Conservation (phyloP, 2,329 filamentous ascomycete genomes). For the Tolypocladium guangdongense region DNA sequence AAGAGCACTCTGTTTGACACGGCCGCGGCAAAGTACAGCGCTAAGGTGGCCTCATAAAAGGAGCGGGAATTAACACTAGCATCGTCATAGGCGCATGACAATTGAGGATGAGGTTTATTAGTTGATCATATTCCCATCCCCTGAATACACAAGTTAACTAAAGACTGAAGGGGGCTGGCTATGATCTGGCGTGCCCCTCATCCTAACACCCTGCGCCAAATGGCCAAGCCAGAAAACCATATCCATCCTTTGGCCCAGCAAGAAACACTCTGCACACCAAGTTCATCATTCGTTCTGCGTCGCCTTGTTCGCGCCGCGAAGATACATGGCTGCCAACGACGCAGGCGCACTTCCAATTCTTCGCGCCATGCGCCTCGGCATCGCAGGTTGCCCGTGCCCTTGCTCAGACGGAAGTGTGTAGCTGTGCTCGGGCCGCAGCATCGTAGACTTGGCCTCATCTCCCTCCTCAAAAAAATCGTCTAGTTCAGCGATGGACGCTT, state of each 20-base stretch:
- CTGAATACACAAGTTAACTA: too few species aligned
- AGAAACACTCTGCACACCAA: neutral
- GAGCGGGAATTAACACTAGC: conserved; percentile 12
- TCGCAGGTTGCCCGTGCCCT: neutral
- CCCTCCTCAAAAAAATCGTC: neutral
- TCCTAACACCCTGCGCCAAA: neutral
- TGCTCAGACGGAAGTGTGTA: too few species aligned
- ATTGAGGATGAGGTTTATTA: neutral
- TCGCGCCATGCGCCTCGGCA: neutral
- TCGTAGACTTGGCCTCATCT: neutral
- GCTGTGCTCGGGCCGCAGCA: neutral
- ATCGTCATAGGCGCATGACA: conserved; percentile 19
- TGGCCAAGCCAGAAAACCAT: neutral
- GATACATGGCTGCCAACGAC: neutral
- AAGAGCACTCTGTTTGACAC: conserved; percentile 84
- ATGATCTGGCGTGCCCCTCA: neutral
- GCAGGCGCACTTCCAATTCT: neutral
- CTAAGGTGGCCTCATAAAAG: conserved; percentile 56
- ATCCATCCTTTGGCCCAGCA: neutral
- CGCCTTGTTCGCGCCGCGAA: neutral
- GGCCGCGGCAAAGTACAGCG: conserved; percentile 74
- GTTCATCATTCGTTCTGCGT: neutral
- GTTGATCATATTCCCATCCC: neutral
- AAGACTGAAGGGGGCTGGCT: neutral
- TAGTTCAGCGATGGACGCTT: neutral